Conservation (phyloP, 2,329 filamentous ascomycete species). For the Sphaerulina musiva region DNA sequence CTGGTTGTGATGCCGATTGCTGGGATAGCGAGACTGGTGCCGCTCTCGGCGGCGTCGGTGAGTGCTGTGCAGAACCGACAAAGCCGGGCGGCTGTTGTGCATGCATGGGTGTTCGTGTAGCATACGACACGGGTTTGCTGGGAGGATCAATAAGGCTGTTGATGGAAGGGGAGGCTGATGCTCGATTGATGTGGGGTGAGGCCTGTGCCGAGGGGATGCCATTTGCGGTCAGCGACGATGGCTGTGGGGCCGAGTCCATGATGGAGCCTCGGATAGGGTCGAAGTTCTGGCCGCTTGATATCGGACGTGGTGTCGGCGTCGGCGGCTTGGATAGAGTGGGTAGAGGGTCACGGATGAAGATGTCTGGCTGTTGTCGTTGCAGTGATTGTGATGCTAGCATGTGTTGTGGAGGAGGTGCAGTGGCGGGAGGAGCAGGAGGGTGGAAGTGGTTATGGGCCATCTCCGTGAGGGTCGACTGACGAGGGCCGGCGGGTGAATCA, state of each 20-base stretch:
- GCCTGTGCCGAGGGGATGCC: constrained; percentile 32
- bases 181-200: constrained; percentile 53
- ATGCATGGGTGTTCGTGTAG: constrained; percentile 22
- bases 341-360: constrained; percentile 27
- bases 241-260: constrained; percentile 28
- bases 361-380: constrained; percentile 23
- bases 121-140: constrained; percentile 30
- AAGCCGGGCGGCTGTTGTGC: constrained; percentile 19
- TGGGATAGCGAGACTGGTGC: constrained; percentile 5
- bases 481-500: constrained; percentile 24
- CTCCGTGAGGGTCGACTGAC: constrained; percentile 39
- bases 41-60: constrained; percentile 20
- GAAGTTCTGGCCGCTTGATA: constrained; percentile 74
- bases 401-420: constrained; percentile 6
- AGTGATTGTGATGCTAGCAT: constrained; percentile 13
- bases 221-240: constrained; percentile 19
- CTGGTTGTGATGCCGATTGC: constrained; percentile 10
- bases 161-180: constrained; percentile 87
- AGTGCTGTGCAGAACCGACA: constrained; percentile 18
- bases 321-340: constrained; percentile 36
- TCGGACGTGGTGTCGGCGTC: constrained; percentile 33
- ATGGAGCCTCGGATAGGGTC: constrained; percentile 78
- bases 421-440: constrained; percentile 19
- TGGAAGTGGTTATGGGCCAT: constrained; percentile 32
- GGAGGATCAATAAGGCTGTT: constrained; percentile 77